These are phyloP conservation scores for Verticillium klebahnii DNA, from an alignment of 2,329 filamentous ascomycete species.

Conservation along the genomic window DNA sequence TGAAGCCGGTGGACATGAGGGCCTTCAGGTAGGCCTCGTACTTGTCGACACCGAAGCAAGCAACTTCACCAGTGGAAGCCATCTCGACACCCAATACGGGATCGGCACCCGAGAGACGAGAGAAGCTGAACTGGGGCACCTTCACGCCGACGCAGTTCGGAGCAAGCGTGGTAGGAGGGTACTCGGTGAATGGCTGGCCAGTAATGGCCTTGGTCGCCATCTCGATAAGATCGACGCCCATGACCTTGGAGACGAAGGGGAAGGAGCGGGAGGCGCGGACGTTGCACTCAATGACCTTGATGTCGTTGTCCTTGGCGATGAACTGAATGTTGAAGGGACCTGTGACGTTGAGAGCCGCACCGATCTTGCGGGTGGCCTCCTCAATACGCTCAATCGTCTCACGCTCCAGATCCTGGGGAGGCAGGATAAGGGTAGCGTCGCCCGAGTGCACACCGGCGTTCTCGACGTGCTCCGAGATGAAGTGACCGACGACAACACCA, in stretches of 20 bases:
- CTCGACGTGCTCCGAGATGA: slow-evolving; percentile 97
- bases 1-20: slow-evolving; percentile 92
- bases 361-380: slow-evolving; percentile 94
- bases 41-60: slow-evolving; percentile 91
- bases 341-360: slow-evolving; percentile 87
- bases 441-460: slow-evolving; percentile 98
- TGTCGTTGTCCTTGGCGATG: slow-evolving; percentile 98
- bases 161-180: slow-evolving; percentile 71
- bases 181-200: slow-evolving; percentile 73
- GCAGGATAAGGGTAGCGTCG: slow-evolving; percentile 91
- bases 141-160: slow-evolving; percentile 91
- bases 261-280: slow-evolving; percentile 94
- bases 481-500: slow-evolving; percentile 87
- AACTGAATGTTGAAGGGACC: slow-evolving; percentile 99
- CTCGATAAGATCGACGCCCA: slow-evolving; percentile 95
- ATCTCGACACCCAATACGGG: slow-evolving; percentile 97
- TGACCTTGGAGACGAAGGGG: slow-evolving; percentile 97
- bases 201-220: slow-evolving; percentile 98
- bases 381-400: slow-evolving; percentile 90
- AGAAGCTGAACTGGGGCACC: slow-evolving; percentile 99
- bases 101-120: slow-evolving; percentile 89
- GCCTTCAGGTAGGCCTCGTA: slow-evolving; percentile 98
- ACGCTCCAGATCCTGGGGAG: slow-evolving; percentile 84
- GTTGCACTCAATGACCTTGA: slow-evolving; percentile 99
- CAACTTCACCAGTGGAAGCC: slow-evolving; percentile 97